Evolutionary conservation across 495 filamentous ascomycete genomes (phyloP).

Genomic region (Lepraria neglecta): DNA sequence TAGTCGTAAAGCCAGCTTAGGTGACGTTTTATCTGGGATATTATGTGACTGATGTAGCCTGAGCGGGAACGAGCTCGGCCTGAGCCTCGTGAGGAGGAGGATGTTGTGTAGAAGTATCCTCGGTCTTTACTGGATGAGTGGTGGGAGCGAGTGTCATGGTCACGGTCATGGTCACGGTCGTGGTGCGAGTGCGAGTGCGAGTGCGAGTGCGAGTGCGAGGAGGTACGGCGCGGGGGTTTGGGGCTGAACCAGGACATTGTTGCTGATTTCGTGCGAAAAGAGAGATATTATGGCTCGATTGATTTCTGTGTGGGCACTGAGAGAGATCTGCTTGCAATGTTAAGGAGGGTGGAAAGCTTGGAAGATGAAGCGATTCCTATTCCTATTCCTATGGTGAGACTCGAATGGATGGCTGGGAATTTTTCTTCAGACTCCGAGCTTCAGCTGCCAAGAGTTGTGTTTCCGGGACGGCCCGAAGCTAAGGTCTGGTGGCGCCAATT

Average conservation of each 20-base stretch:
- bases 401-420: no score
- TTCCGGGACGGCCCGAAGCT: constrained; percentile 12
- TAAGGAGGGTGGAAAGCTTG: no score
- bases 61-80: constrained; percentile 63
- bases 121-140: constrained; percentile 26
- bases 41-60: constrained; percentile 63
- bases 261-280: neutral
- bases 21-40: constrained; percentile 63
- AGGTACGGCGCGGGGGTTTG: constrained; percentile 34
- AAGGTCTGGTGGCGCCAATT: no score
- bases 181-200: constrained; percentile 35
- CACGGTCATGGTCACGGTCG: constrained; percentile 34
- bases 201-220: constrained; percentile 34
- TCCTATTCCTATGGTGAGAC: no score
- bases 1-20: constrained; percentile 70
- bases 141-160: neutral
- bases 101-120: constrained; percentile 42
- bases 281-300: no score
- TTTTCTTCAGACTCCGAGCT: no score
- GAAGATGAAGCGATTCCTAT: no score
- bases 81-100: constrained; percentile 49
- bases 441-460: constrained; percentile 28
- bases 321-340: no score
- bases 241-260: constrained; percentile 17
- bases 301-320: no score